Conservation (phyloP, 176 grass and related monocot genomes). For the Triticum aestivum region DNA sequence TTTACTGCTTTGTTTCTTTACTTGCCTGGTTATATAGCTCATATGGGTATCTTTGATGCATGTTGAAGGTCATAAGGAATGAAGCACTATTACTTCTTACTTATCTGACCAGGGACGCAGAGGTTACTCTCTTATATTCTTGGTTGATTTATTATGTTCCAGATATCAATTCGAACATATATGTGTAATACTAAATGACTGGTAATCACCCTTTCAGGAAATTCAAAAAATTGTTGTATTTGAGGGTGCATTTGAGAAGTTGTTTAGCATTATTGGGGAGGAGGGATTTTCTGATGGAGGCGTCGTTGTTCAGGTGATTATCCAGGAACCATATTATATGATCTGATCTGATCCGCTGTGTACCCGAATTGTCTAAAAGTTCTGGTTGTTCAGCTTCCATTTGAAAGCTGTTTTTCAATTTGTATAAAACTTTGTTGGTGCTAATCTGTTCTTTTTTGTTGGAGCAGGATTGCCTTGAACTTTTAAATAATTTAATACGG, state of each 20-base stretch:
- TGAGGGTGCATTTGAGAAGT: conserved; percentile 97
- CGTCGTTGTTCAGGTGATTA: conserved; percentile 95
- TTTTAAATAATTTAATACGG: conserved; percentile 96
- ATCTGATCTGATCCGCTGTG: conserved; percentile 18
- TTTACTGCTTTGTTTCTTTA: conserved; percentile 16
- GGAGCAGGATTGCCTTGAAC: conserved; percentile 90
- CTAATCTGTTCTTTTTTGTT: conserved; percentile 37
- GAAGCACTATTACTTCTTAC: conserved; percentile 97
- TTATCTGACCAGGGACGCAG: conserved; percentile 93
- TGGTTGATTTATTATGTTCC: conserved; percentile 25
- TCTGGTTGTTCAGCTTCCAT: not conserved
- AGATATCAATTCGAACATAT: not conserved
- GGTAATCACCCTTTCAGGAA: conserved; percentile 57
- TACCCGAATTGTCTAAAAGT: not conserved
- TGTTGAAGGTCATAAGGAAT: conserved; percentile 94
- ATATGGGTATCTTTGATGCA: conserved; percentile 9
- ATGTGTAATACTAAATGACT: not conserved
- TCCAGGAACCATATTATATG: conserved; percentile 10
- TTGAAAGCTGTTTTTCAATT: conserved; percentile 23
- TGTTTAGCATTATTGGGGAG: conserved; percentile 99
- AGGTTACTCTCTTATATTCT: conserved; percentile 50
- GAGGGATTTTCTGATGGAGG: conserved; percentile 98
- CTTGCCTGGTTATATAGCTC: conserved; percentile 22
- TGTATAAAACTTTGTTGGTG: conserved; percentile 11
- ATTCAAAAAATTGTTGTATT: conserved; percentile 99